Conservation (phyloP, 768 basidiomycete genomes). For the Chalciporus chontae region DNA sequence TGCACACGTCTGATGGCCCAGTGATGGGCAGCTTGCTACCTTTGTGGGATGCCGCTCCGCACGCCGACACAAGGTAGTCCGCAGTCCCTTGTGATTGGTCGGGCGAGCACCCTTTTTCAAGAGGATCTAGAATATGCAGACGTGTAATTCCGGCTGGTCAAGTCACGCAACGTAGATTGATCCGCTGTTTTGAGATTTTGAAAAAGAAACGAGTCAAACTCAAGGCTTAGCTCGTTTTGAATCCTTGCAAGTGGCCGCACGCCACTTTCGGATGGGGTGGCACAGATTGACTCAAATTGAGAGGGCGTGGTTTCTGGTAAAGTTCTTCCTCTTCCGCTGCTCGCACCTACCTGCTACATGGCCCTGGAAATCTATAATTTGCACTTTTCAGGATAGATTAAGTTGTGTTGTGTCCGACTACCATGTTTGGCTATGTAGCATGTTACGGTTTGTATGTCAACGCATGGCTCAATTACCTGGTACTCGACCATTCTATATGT, state of each 20-base stretch:
- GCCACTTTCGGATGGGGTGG: slow-evolving; percentile 1
- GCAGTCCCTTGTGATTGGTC: too few species aligned
- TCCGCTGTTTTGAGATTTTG: slow-evolving; percentile 4
- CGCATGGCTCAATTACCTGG: slow-evolving; percentile 16
- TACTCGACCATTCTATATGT: slow-evolving; percentile 2
- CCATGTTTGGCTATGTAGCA: slow-evolving; percentile 20
- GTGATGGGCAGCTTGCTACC: not conserved
- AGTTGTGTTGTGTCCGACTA: not conserved
- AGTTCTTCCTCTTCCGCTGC: slow-evolving; percentile 5
- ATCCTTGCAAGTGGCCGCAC: not conserved
- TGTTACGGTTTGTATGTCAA: slow-evolving; percentile 10
- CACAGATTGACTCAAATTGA: slow-evolving; percentile 7
- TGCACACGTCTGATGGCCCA: not conserved
- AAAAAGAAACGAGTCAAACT: not conserved
- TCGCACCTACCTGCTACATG: slow-evolving; percentile 14
- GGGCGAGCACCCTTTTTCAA: too few species aligned
- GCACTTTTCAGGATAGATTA: slow-evolving; percentile 34
- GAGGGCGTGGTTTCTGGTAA: slow-evolving; percentile 28
- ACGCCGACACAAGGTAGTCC: too few species aligned
- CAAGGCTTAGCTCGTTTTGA: too few species aligned
- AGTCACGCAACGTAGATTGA: slow-evolving; percentile 3
- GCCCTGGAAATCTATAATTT: slow-evolving; percentile 29
- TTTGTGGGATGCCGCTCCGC: too few species aligned
- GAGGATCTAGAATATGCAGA: too few species aligned
- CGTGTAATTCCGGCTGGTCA: too few species aligned